These are phyloP conservation scores for Penicillium subrubescens DNA, from an alignment of 495 filamentous ascomycete species.

Conservation along the genomic window DNA sequence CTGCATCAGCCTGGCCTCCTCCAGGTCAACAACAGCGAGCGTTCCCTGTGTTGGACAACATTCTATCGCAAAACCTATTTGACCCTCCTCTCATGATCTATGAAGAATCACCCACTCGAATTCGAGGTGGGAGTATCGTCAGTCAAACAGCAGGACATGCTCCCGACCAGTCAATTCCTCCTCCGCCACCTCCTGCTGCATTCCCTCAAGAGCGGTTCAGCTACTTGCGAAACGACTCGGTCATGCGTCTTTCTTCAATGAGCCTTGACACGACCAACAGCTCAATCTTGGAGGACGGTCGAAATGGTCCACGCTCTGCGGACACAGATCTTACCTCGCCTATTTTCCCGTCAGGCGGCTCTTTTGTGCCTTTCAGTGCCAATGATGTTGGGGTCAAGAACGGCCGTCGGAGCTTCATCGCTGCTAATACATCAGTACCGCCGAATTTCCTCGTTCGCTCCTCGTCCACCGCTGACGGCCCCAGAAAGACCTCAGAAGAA, in stretches of 20 bases:
- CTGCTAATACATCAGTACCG: slow-evolving; percentile 26
- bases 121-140: slow-evolving; percentile 43
- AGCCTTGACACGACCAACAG: slow-evolving; percentile 53
- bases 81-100: slow-evolving; percentile 24
- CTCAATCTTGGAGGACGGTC: slow-evolving; percentile 49
- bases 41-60: slow-evolving; percentile 32
- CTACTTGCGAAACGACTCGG: slow-evolving; percentile 44
- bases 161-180: slow-evolving; percentile 47
- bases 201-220: slow-evolving; percentile 39
- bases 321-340: slow-evolving; percentile 39
- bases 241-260: slow-evolving; percentile 43
- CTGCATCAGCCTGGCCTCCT: slow-evolving; percentile 35
- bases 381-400: slow-evolving; percentile 46
- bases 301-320: slow-evolving; percentile 27
- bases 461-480: slow-evolving; percentile 28
- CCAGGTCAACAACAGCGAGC: slow-evolving; percentile 27
- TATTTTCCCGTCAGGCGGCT: slow-evolving; percentile 39
- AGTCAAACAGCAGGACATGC: slow-evolving; percentile 42
- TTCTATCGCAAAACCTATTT: slow-evolving; percentile 12
- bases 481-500: slow-evolving; percentile 26
- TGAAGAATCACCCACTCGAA: slow-evolving; percentile 27
- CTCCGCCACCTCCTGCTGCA: slow-evolving; percentile 43
- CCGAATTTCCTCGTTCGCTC: slow-evolving; percentile 37
- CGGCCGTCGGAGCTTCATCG: slow-evolving; percentile 34
- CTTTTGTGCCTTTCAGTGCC: slow-evolving; percentile 45